Evolutionary conservation across 176 grass and related monocot species (phyloP).

Genomic region (Eleusine indica): DNA sequence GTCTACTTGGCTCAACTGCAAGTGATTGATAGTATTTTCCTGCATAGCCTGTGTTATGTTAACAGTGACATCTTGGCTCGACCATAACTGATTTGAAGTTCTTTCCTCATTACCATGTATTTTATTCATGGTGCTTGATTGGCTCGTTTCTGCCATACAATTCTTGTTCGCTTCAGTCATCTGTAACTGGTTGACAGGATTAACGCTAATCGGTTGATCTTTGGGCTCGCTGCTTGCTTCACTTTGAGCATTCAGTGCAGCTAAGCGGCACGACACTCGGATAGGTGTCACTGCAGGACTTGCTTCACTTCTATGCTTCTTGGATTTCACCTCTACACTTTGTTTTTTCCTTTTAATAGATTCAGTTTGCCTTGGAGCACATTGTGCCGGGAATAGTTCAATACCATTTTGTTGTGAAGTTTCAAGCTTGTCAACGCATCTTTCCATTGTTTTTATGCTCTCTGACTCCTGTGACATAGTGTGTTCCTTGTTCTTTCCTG

Average conservation of each 20-base stretch:
- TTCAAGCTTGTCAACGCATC: slow-evolving; percentile 25
- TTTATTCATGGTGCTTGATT: slow-evolving; percentile 25
- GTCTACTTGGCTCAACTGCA: slow-evolving; percentile 31
- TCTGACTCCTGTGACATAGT: slow-evolving; percentile 7
- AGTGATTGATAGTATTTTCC: slow-evolving; percentile 21
- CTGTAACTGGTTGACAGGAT: slow-evolving; percentile 27
- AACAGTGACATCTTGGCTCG: slow-evolving; percentile 21
- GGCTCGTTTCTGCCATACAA: slow-evolving; percentile 14
- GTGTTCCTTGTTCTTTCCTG: slow-evolving; percentile 13
- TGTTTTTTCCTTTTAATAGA: slow-evolving; percentile 38
- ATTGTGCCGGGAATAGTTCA: neutral
- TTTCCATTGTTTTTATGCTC: slow-evolving; percentile 28
- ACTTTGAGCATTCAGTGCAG: slow-evolving; percentile 43
- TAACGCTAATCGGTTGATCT: slow-evolving; percentile 4
- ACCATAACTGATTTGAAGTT: slow-evolving; percentile 18
- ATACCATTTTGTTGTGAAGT: slow-evolving; percentile 17
- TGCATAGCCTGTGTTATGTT: slow-evolving; percentile 24
- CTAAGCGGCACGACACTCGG: slow-evolving; percentile 45
- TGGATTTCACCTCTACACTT: slow-evolving; percentile 32
- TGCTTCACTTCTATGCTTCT: slow-evolving; percentile 34
- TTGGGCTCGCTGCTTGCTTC: slow-evolving; percentile 18
- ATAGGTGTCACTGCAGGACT: slow-evolving; percentile 21
- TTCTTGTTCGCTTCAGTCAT: slow-evolving; percentile 1
- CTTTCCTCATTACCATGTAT: slow-evolving; percentile 9
- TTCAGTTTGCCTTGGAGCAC: slow-evolving; percentile 29